Evolutionary conservation across 345 rosid species (phyloP), one percentile per base, ranked within the genome.

Genomic region (Bruguiera sexangula): DNA sequence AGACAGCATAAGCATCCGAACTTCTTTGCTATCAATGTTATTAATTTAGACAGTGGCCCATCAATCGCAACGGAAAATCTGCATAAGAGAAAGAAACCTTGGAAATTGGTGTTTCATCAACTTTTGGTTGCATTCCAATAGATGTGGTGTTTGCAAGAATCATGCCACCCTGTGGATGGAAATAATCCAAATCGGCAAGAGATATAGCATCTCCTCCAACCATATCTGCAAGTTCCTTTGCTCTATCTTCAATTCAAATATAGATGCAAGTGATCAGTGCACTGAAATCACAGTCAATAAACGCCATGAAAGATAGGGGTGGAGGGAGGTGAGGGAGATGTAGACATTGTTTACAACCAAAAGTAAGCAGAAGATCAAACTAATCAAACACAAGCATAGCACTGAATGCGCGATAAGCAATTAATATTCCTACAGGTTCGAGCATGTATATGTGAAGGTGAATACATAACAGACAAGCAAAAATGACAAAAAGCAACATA

Each of bases 41-140:
- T 13, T 37, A 34, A 62, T 48, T 69, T 18, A 58, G 46, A 31
- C 0, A 46, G 53, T n/a, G n/a, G 34, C 27, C 8, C 10, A 67
- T 15, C 2, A 60, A 3, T 53, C 20, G 24, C 34, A 30, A 22
- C 2, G 24, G 18, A 26, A 64, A 62, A 59, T 60, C 39, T 20
- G 26, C 50, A 24, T 31, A 66, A 16, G 60, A 48, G 19, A 65
- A 63, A 65, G 67, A 68, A 75, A 91, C 97, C 96, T 92, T 89
- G 48, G 93, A 74, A 71, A 90, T 32, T 19, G 99, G 99, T 51
- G 99, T 91, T 78, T 89, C 96, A 8, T 86, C 85, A 29, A 86
- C 75, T 68, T 95, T 89, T 63, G 99, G 99, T 63, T 88, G 97
- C 99, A 92, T 95, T 70, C 99, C 97, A 39, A 91, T 86, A 22